Conservation (phyloP, 768 basidiomycete genomes). For the Tricholomella constricta region DNA sequence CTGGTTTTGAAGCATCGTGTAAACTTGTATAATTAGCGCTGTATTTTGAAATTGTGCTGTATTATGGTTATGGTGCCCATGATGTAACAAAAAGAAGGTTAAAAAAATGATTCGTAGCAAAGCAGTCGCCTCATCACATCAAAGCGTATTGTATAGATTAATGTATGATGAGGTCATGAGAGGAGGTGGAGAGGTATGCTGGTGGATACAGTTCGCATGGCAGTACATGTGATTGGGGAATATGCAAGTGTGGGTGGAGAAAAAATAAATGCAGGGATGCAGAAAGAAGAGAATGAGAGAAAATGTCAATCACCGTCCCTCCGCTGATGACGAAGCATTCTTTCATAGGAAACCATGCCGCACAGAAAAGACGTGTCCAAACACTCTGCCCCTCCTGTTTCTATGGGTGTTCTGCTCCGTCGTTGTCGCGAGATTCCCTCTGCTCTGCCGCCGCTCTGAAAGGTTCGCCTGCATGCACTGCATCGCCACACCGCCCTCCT, state of each 20-base stretch:
- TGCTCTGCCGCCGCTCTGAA: conserved; percentile 59
- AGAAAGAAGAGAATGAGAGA: too few relatives aligned
- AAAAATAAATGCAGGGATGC: neutral
- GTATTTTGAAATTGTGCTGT: neutral
- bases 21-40: too few relatives aligned
- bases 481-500: conserved; percentile 87
- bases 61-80: neutral
- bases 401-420: conserved; percentile 17
- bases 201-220: conserved; percentile 8
- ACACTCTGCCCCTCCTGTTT: conserved; percentile 24
- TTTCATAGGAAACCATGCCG: conserved; percentile 34
- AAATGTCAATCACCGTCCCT: conserved; percentile 15
- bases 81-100: neutral
- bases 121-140: neutral
- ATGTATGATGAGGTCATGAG: neutral
- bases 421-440: conserved; percentile 30
- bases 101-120: neutral
- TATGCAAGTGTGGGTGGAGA: conserved; percentile 10
- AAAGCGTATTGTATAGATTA: neutral
- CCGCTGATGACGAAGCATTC: conserved; percentile 28
- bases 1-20: too few relatives aligned
- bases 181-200: conserved; percentile 6
- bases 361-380: conserved; percentile 34
- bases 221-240: conserved; percentile 3
- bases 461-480: conserved; percentile 80